phyloP scores from a whole-genome alignment of 352 stramenopile genomes.

The Globisporangium irregulare region DNA sequence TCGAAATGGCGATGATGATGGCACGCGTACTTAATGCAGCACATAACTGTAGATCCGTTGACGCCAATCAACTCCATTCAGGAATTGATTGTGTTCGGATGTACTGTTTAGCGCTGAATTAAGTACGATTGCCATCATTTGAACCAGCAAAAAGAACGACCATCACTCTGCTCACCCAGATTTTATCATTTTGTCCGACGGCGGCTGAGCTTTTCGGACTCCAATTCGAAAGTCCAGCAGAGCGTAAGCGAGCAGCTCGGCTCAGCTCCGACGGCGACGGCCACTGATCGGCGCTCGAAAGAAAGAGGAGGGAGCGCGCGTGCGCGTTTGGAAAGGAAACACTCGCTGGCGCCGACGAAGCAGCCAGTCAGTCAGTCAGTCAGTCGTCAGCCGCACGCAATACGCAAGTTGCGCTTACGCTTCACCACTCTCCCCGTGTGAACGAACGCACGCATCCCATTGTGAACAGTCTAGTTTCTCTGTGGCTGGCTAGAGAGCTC shows the following conservation, averaged over 20 bases:
- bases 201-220: not conserved
- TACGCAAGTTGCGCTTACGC: not conserved
- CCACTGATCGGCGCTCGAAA: not conserved
- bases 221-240: not conserved
- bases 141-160: not conserved
- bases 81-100: not conserved
- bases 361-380: not conserved
- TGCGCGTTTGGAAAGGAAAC: not conserved
- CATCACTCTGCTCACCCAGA: not conserved
- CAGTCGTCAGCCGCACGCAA: not conserved
- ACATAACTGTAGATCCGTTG: not conserved
- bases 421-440: too few relatives aligned
- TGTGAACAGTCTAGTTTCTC: not conserved
- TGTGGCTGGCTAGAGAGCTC: not conserved
- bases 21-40: not conserved
- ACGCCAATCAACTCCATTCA: not conserved
- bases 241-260: not conserved
- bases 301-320: not conserved
- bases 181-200: conserved; percentile 1
- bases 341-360: not conserved
- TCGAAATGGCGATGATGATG: not conserved
- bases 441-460: too few relatives aligned
- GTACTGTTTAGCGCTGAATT: too few relatives aligned
- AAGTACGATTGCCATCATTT: not conserved
- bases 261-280: not conserved